Evolutionary conservation across 306 rosid species (phyloP), one percentile per base, ranked within the genome.

Genomic region (Prunus davidiana): DNA sequence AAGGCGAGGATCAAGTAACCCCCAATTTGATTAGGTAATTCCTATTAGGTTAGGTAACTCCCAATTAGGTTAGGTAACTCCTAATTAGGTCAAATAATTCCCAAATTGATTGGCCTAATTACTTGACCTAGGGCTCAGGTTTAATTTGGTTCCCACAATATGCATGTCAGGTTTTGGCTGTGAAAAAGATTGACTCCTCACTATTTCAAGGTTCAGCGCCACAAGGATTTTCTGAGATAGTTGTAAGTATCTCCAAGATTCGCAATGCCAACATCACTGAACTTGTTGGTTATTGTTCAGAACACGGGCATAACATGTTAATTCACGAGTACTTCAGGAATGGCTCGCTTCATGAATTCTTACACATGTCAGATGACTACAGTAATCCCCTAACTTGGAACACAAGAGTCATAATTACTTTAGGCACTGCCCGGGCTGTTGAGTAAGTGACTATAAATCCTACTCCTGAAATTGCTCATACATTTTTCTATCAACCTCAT

Each of bases 321-420:
- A 43, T 94, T 20, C 87, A 85, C 56, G 93, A 94, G 61, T 94
- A 84, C 78, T 92, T 84, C 83, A 81, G 91, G 80, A 94, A 92
- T 47, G 98, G 97, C 43, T 94, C 98, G 25, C 98, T 94, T 56
- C 90, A 92, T 76, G 89, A 82, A 41, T 94, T 89, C 84, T 84
- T 94, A 75, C 98, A 94, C 71, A 69, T 89, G 78, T 87, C 98
- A 1, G 97, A 94, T 80, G 96, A 94, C 80, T 94, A 89, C 81
- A 90, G 98, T 86, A 90, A 91, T 63, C 98, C 98, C 34, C 89
- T 94, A 22, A 94, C 97, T 34, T 94, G 98, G 98, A 94, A 94
- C 82, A 94, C 97, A 24, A 82, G 98, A 89, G 89, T 94, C 82
- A 87, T 85, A 81, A 94, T 94, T 27, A 96, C 98, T 69, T 73